Conservation (phyloP, 371 early-diverging fungal genomes). For the Dentiscutata heterogama region DNA sequence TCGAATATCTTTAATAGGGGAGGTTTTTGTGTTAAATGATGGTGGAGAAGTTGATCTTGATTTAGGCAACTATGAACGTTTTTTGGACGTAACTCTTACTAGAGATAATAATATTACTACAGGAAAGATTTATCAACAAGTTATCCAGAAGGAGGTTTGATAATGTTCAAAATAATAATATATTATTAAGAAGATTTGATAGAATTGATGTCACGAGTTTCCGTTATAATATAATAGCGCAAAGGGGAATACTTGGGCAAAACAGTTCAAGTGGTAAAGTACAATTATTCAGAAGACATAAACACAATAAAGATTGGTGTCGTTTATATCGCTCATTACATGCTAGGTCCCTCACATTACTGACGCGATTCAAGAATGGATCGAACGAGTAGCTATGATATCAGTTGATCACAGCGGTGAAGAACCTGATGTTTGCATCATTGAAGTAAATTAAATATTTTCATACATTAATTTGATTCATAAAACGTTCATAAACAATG, state of each 20-base stretch:
- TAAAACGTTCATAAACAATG: background rate
- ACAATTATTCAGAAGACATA: background rate
- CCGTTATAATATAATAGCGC: conserved; percentile 58
- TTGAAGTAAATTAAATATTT: conserved; percentile 71
- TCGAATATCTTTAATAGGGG: conserved; percentile 66
- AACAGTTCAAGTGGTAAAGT: conserved; percentile 83
- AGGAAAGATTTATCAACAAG: conserved; percentile 97
- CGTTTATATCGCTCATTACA: background rate
- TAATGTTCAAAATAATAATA: background rate
- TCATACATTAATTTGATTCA: background rate
- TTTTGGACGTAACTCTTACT: conserved; percentile 93
- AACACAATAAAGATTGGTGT: background rate
- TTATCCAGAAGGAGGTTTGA: conserved; percentile 88
- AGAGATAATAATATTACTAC: conserved; percentile 99
- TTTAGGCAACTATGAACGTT: conserved; percentile 99
- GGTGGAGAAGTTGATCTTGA: conserved; percentile 99
- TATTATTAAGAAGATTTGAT: background rate
- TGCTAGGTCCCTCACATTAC: conserved; percentile 94
- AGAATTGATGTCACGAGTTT: background rate
- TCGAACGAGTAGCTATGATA: conserved; percentile 90
- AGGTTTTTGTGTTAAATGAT: conserved; percentile 99
- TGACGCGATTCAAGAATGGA: conserved; percentile 97
- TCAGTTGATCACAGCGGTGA: conserved; percentile 89
- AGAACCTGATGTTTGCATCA: conserved; percentile 97
- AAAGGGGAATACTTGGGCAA: conserved; percentile 98